phyloP scores from a whole-genome alignment of 2,329 filamentous ascomycete genomes.

The Phialemoniopsis sp. region DNA sequence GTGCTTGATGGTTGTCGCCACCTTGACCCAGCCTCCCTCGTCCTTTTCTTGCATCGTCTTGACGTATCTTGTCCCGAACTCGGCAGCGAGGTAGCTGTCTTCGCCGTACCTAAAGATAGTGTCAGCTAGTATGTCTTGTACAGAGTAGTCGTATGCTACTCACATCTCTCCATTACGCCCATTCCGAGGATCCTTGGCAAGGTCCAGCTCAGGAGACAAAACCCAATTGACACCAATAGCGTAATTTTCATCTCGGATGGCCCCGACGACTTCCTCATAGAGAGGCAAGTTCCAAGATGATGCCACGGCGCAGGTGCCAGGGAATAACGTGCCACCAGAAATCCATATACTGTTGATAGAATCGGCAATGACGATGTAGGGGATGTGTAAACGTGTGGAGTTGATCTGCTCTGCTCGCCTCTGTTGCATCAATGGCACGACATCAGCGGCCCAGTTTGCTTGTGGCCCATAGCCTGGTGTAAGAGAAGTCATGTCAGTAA shows the following conservation, averaged over 20 bases:
- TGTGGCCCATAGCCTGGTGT: conserved; percentile 19
- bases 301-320: conserved; percentile 20
- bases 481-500: too few species aligned
- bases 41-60: conserved; percentile 28
- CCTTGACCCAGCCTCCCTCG: conserved; percentile 21
- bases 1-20: conserved; percentile 30
- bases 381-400: conserved; percentile 14
- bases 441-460: conserved; percentile 20
- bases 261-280: conserved; percentile 17
- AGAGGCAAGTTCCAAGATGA: conserved; percentile 23
- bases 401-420: conserved; percentile 14
- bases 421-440: conserved; percentile 18
- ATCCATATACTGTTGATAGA: conserved; percentile 23
- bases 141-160: not conserved
- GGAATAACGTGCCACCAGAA: conserved; percentile 23
- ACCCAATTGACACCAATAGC: conserved; percentile 25
- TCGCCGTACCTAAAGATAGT: conserved; percentile 20
- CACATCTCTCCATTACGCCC: conserved; percentile 17
- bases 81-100: conserved; percentile 22
- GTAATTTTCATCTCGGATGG: conserved; percentile 23
- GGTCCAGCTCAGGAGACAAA: conserved; percentile 23
- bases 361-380: conserved; percentile 18
- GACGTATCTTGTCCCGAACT: conserved; percentile 24
- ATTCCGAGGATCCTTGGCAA: conserved; percentile 23
- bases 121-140: not conserved